Evolutionary conservation across 192 early-diverging fungal species (phyloP).

Genomic region (Backusella parvicylindrica): DNA sequence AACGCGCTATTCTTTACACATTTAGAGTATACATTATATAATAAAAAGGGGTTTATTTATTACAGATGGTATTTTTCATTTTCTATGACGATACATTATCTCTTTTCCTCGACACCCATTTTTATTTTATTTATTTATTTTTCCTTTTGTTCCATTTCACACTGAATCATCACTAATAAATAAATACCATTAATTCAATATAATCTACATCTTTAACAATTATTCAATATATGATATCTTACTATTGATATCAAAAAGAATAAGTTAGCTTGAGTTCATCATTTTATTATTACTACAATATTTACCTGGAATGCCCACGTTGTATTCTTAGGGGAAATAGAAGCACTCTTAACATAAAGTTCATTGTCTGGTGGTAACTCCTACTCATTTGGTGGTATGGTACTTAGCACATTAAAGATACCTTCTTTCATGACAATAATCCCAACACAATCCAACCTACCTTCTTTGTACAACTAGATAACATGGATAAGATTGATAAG

Average conservation of each 20-base stretch:
- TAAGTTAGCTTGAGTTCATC: background rate
- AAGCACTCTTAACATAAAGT: constrained; percentile 50
- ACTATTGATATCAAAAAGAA: background rate
- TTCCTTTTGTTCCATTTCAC: background rate
- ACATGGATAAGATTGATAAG: constrained; percentile 88
- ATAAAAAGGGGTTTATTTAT: background rate
- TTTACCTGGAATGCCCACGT: constrained; percentile 55
- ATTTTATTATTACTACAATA: background rate
- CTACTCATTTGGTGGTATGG: constrained; percentile 15
- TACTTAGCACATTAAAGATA: background rate
- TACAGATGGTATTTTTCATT: background rate
- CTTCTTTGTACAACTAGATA: constrained; percentile 82
- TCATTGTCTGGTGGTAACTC: constrained; percentile 57
- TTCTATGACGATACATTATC: background rate
- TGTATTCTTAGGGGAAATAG: constrained; percentile 54
- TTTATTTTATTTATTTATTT: background rate
- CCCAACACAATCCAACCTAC: constrained; percentile 17
- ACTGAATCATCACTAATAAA: background rate
- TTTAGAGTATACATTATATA: too few relatives aligned
- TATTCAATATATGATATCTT: constrained; percentile 2
- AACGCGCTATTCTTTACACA: too few relatives aligned
- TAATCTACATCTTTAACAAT: background rate
- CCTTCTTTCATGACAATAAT: background rate
- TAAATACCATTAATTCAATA: background rate
- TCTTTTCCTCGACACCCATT: background rate